Percentiles rank a stretch among this genome's conserved stretches.
Evolutionary conservation across 176 grass and related monocot genomes (phyloP).

Genomic region (Carex pumila): DNA sequence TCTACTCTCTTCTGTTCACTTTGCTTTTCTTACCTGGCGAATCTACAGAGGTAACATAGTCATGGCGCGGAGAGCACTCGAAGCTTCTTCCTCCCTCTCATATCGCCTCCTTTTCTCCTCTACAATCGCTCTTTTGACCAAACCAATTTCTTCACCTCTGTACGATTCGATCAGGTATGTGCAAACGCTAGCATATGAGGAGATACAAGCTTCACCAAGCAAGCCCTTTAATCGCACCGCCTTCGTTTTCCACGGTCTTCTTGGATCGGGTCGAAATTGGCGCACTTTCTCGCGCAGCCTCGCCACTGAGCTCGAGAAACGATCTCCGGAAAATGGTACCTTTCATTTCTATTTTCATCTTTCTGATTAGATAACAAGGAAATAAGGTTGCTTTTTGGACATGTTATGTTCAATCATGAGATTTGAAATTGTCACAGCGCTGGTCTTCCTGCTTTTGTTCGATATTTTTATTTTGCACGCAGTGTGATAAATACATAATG

Average conservation of each 20-base stretch:
- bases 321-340: constrained; percentile 54
- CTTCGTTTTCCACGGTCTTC: constrained; percentile 85
- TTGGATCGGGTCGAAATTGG: constrained; percentile 92
- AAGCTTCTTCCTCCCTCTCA: constrained; percentile 37
- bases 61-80: constrained; percentile 53
- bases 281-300: constrained; percentile 66
- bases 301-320: constrained; percentile 56
- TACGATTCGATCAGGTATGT: constrained; percentile 23
- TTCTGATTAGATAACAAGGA: neutral
- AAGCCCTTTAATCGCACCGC: constrained; percentile 54
- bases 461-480: too few species aligned
- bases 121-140: neutral
- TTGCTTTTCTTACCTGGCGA: neutral
- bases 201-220: constrained; percentile 57
- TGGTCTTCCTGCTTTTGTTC: too few species aligned
- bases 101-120: constrained; percentile 44
- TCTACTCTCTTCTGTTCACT: neutral
- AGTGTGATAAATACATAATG: too few species aligned
- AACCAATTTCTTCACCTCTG: neutral
- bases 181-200: constrained; percentile 82
- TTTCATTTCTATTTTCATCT: neutral
- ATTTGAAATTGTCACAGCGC: too few species aligned
- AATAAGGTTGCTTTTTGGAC: neutral
- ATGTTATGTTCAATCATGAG: too few species aligned
- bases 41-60: neutral